A percentile compares a stretch with the other conserved stretches of the same genome.
Conservation (phyloP, 2,329 filamentous ascomycete genomes). For the Microsporum canis region DNA sequence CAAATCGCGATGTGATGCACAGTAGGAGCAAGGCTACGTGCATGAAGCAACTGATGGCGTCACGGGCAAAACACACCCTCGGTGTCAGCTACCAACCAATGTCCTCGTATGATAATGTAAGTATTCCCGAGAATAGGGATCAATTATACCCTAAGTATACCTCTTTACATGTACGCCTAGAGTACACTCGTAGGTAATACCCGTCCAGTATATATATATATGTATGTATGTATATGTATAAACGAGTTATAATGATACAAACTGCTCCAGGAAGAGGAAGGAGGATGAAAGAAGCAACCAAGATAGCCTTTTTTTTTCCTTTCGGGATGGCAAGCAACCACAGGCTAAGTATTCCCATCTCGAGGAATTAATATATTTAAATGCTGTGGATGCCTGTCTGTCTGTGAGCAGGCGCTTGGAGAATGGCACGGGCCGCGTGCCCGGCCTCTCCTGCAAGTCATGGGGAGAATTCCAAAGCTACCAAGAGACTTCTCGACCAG, state of each 20-base stretch:
- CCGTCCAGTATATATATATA: too few relatives aligned
- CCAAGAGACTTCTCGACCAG: not conserved
- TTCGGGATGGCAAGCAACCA: too few relatives aligned
- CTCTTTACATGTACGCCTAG: not conserved
- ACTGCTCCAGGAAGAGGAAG: too few relatives aligned
- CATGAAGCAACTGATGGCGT: not conserved
- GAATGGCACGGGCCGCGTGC: conserved; percentile 3
- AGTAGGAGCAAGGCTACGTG: not conserved
- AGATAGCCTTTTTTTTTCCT: too few relatives aligned
- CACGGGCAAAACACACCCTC: not conserved
- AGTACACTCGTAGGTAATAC: too few relatives aligned
- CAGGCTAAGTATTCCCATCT: not conserved
- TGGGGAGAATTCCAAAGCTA: not conserved
- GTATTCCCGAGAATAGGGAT: not conserved
- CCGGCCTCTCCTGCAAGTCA: conserved; percentile 1
- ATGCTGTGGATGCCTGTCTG: not conserved
- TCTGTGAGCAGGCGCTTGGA: not conserved
- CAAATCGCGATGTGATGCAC: not conserved
- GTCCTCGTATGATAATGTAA: not conserved
- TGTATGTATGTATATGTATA: too few relatives aligned
- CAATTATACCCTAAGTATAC: not conserved
- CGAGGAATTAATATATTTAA: not conserved
- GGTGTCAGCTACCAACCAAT: not conserved
- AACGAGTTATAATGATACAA: too few relatives aligned
- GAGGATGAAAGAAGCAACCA: too few relatives aligned